phyloP scores from a whole-genome alignment of 2,329 filamentous ascomycete genomes.

The Arthrocladium fulminans region DNA sequence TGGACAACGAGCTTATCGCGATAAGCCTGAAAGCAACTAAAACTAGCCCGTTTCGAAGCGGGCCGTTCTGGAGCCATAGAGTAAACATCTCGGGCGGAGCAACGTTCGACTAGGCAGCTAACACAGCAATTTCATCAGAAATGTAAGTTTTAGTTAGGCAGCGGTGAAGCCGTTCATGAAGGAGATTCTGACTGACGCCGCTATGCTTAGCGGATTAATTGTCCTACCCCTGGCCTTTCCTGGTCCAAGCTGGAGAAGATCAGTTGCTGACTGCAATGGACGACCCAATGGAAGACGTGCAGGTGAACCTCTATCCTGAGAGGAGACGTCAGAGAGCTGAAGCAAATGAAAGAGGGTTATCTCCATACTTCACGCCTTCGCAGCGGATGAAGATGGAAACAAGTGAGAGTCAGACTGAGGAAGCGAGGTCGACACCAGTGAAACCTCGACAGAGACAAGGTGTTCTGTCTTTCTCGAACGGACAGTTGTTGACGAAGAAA shows the following conservation, averaged over 20 bases:
- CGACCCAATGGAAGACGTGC: conserved; percentile 1
- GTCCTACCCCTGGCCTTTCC: conserved; percentile 9
- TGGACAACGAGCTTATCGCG: too few relatives aligned
- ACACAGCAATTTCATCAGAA: not conserved
- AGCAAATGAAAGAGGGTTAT: conserved; percentile 25
- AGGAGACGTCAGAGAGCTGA: conserved; percentile 2
- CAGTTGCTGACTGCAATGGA: conserved; percentile 1
- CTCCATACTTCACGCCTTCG: conserved; percentile 9
- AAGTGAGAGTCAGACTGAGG: conserved; percentile 4
- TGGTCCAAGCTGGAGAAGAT: conserved; percentile 5
- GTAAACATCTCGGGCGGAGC: too few relatives aligned
- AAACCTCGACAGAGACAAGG: conserved; percentile 4
- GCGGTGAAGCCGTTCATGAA: conserved; percentile 9
- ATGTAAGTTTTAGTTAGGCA: conserved; percentile 2
- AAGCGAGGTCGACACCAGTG: not conserved
- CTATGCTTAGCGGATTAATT: conserved; percentile 3
- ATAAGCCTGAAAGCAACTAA: too few relatives aligned
- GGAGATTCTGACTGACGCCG: conserved; percentile 7
- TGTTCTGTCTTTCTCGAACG: conserved; percentile 4
- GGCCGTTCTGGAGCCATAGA: too few relatives aligned
- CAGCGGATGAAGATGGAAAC: not conserved
- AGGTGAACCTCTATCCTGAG: conserved; percentile 2
- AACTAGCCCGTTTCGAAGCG: too few relatives aligned
- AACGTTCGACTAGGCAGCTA: not conserved
- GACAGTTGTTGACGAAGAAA: conserved; percentile 7